Evolutionary conservation across 768 basidiomycete genomes (phyloP), one percentile per base, ranked within the genome.

Genomic region (Pleurotus eryngii): DNA sequence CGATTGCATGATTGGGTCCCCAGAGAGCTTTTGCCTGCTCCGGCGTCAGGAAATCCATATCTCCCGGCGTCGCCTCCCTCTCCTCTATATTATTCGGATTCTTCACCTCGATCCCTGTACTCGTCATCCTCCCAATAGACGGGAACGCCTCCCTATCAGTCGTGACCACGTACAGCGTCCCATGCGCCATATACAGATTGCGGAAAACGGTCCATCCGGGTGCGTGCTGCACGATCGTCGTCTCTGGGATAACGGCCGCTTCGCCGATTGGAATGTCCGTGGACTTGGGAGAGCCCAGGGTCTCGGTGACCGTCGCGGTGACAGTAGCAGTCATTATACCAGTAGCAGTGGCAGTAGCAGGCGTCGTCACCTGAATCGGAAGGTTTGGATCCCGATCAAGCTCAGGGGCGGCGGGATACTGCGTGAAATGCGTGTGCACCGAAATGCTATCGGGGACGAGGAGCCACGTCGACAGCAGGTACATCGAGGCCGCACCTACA

Each of bases 181-280:
- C 90, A 60, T 92, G 88, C 49, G 85, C 82, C 83, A 93, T 82
- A 78, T 95, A 95, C 3, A 95, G 67, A 67, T 93, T 85, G 20
- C 80, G 80, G 69, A 91, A 92, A 30, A 93, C 71, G 0, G 92
- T 93, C 91, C 92, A 95, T 39, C 92, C 92, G 22, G 86, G 86
- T 4, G 85, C 86, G 57, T 90, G 89, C 20, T 82, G 76, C 12
- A 84, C 68, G 22, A 90, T 64, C 11, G 77, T 73, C 0, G 88
- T 89, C 46, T 76, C 72, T 0, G 83, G 83, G 2, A 88, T 55
- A 12, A 60, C 50, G 5, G 51, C 27, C 20, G 51, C 59, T 12
- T 62, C 55, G 27, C 63, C 61, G 8, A 61, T 38, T 11, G 30
- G 30, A 2, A 57, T 37, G 22, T 38, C 50, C 8, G 40, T 46